These are phyloP conservation scores for Fraxinus latifolia DNA, from an alignment of 305 asterid species.

Conservation along the genomic window DNA sequence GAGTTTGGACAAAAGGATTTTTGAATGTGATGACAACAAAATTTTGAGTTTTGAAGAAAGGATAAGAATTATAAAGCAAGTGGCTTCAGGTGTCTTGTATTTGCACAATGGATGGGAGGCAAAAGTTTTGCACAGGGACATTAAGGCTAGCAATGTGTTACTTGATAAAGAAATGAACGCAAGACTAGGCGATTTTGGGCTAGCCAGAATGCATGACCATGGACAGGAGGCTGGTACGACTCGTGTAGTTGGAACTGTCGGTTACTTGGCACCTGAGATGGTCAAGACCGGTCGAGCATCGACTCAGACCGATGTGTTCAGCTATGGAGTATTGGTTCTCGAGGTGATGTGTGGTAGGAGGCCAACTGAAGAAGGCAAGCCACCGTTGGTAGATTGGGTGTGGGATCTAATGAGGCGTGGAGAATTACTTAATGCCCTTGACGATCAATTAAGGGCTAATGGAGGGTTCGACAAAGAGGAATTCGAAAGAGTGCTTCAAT, in stretches of 20 bases:
- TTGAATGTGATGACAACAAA: slow-evolving; percentile 36
- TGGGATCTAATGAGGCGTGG: slow-evolving; percentile 52
- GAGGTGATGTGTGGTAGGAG: slow-evolving; percentile 70
- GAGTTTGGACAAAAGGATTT: slow-evolving; percentile 58
- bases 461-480: slow-evolving; percentile 47
- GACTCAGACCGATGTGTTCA: slow-evolving; percentile 50
- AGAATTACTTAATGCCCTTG: slow-evolving; percentile 46
- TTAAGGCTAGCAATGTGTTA: slow-evolving; percentile 62
- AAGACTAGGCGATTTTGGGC: slow-evolving; percentile 71
- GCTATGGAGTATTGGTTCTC: slow-evolving; percentile 55
- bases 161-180: slow-evolving; percentile 76
- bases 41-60: slow-evolving; percentile 49
- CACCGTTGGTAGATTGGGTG: slow-evolving; percentile 57
- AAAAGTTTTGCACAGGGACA: slow-evolving; percentile 67
- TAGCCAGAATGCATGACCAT: slow-evolving; percentile 70
- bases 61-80: slow-evolving; percentile 53
- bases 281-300: slow-evolving; percentile 60
- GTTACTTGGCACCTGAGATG: slow-evolving; percentile 70
- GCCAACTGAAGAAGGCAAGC: slow-evolving; percentile 54
- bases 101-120: slow-evolving; percentile 75
- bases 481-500: slow-evolving; percentile 45
- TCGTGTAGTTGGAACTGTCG: slow-evolving; percentile 72
- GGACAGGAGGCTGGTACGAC: slow-evolving; percentile 62
- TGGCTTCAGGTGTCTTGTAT: slow-evolving; percentile 60
- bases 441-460: slow-evolving; percentile 27